These are phyloP conservation scores for Candida pseudoviswanathii DNA, from an alignment of 1,139 yeast genomes.

Conservation along the genomic window DNA sequence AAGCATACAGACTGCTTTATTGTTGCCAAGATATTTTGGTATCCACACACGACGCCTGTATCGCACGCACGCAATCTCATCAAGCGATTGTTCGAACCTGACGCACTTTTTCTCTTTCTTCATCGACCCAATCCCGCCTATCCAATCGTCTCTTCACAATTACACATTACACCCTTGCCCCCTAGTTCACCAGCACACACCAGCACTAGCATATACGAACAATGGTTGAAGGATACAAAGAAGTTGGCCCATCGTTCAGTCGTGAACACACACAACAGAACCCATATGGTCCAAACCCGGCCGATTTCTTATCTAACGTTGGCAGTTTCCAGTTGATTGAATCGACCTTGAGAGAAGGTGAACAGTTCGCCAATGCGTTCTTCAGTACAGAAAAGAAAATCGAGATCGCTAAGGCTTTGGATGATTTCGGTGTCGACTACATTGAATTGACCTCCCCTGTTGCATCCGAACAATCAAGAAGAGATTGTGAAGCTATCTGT, in stretches of 20 bases:
- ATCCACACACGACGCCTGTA: not conserved
- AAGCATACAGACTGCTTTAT: not conserved
- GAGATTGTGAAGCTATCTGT: constrained; percentile 97
- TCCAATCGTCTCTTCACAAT: not conserved
- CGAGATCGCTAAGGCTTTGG: constrained; percentile 95
- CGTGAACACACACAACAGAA: constrained; percentile 32
- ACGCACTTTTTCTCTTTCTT: not conserved
- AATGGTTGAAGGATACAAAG: constrained; percentile 12
- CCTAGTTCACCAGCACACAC: not conserved
- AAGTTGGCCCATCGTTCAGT: constrained; percentile 11
- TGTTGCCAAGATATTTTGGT: not conserved
- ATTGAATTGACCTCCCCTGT: constrained; percentile 97
- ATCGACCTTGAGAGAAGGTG: constrained; percentile 97
- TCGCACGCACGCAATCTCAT: not conserved
- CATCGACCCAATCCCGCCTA: not conserved
- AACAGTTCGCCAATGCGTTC: constrained; percentile 97
- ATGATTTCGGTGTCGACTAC: constrained; percentile 97
- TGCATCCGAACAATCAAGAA: constrained; percentile 91
- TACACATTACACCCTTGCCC: not conserved
- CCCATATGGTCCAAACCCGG: constrained; percentile 96
- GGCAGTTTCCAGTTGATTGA: constrained; percentile 89
- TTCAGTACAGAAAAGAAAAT: constrained; percentile 94
- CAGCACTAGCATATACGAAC: not conserved
- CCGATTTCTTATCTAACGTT: constrained; percentile 89
- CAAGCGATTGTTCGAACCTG: not conserved